Conservation (phyloP, 176 grass and related monocot genomes). For the Thinopyrum elongatum region DNA sequence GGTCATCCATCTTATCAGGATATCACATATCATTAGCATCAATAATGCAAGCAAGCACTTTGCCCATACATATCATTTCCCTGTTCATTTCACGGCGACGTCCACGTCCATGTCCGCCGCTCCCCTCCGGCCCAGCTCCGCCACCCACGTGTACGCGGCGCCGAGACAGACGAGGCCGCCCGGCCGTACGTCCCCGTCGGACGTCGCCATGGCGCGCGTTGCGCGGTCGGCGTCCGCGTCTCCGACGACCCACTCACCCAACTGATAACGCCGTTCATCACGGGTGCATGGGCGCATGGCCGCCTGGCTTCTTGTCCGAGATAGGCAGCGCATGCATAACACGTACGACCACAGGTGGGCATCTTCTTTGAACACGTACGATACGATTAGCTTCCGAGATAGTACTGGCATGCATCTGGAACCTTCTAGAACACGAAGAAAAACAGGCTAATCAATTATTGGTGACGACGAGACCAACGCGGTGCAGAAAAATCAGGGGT, state of each 20-base stretch:
- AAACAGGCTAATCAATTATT: not conserved
- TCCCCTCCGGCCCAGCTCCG: not conserved
- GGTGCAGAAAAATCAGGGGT: not conserved
- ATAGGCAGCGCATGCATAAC: too few relatives aligned
- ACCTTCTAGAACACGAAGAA: not conserved
- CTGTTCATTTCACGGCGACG: not conserved
- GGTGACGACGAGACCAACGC: not conserved
- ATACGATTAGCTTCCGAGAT: not conserved
- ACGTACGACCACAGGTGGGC: too few relatives aligned
- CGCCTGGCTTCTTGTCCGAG: not conserved
- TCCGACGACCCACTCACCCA: not conserved
- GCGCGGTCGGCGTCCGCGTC: not conserved
- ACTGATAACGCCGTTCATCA: not conserved
- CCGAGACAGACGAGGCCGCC: too few relatives aligned
- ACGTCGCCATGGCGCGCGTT: not conserved
- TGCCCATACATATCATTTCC: not conserved
- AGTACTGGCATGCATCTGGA: not conserved
- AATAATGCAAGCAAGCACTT: not conserved
- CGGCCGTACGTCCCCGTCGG: too few relatives aligned
- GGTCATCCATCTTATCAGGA: too few relatives aligned
- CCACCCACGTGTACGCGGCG: conserved; percentile 1
- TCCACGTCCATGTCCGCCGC: not conserved
- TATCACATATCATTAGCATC: not conserved
- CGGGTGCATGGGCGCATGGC: too few relatives aligned
- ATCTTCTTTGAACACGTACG: not conserved